These are phyloP conservation scores for Bothriochloa decipiens DNA, from an alignment of 176 grass and related monocot species.

Conservation along the genomic window DNA sequence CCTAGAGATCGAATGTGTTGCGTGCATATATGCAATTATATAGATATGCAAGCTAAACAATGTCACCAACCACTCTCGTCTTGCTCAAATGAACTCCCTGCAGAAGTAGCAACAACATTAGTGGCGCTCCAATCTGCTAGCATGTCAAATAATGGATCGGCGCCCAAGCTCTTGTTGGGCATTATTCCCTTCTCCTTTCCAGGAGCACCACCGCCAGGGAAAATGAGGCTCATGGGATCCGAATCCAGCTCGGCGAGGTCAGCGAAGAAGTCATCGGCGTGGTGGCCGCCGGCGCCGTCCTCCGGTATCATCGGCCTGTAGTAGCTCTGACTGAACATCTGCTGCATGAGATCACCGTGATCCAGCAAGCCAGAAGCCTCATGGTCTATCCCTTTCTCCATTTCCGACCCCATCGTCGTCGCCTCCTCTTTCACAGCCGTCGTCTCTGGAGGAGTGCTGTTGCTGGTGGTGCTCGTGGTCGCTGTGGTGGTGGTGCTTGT, in stretches of 20 bases:
- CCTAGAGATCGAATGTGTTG: constrained; percentile 35
- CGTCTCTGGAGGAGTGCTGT: neutral
- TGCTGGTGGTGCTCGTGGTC: constrained; percentile 29
- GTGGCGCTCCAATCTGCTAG: constrained; percentile 55
- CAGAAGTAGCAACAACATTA: constrained; percentile 35
- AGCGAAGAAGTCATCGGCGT: constrained; percentile 82
- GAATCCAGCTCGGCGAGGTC: constrained; percentile 82
- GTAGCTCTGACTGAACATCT: constrained; percentile 70
- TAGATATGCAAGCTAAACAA: constrained; percentile 37
- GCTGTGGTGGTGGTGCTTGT: constrained; percentile 19
- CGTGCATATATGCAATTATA: neutral
- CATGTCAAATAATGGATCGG: constrained; percentile 59
- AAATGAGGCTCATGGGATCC: constrained; percentile 85
- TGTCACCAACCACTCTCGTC: constrained; percentile 53
- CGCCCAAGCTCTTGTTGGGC: constrained; percentile 42
- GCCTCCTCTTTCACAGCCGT: constrained; percentile 55
- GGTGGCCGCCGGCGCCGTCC: constrained; percentile 39
- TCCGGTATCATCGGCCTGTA: constrained; percentile 75
- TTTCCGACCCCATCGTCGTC: constrained; percentile 42
- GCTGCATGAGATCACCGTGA: constrained; percentile 60
- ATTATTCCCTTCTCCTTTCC: constrained; percentile 53
- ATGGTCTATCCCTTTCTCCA: constrained; percentile 46
- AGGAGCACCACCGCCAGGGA: constrained; percentile 35
- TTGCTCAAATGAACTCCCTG: constrained; percentile 60
- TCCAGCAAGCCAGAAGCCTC: constrained; percentile 10